Base-by-base conservation (phyloP, 805 yeast species). In the Teunomyces funiuensis region DNA sequence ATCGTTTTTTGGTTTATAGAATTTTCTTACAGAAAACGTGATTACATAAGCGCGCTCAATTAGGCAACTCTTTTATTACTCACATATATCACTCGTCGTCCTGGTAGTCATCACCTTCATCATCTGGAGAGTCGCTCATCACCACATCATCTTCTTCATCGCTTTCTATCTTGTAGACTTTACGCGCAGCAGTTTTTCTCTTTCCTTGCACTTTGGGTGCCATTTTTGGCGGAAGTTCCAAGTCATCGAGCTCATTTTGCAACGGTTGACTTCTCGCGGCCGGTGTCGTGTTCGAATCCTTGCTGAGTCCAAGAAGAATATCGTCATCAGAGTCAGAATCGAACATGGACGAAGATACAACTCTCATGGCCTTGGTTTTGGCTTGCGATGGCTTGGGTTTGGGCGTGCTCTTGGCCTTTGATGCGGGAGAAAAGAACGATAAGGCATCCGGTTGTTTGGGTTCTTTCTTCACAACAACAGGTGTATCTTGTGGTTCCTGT, bases 311-410 rank as follows among this genome's bases (percentile, higher is more conserved):
- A 36, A 36, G 39, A 3, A 63, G 44, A 19, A 63, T 46, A 33
- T 58, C 66, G 26, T 65, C 71, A 37, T 65, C 71, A 5, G 64
- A 69, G 43, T 65, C 60, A 42, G 65, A 69, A 46, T 60, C 57
- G 46, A 65, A 58, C 43, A 47, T 26, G 13, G 54, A 45, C 17
- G 46, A 39, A 6, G 34, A 31, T 6, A 31, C 25, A n/a, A n/a
- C n/a, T n/a, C n/a, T n/a, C n/a, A n/a, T 11, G 25, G 16, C 9
- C 19, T 31, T 5, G 34, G 34, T 7, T 18, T 27, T 9, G 33
- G 28, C 16, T 15, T 17, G 15, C n/a, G n/a, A n/a, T n/a, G 34
- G 34, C 13, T 36, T 36, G 19, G 37, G 5, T 16, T 34, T 34
- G 13, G 41, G 37, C 30, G 39, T 27, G 28, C 29, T 36, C 39